Percentiles rank a stretch among this genome's conserved stretches.
Evolutionary conservation across 345 rosid species (phyloP).

Genomic region (Gossypium turneri): DNA sequence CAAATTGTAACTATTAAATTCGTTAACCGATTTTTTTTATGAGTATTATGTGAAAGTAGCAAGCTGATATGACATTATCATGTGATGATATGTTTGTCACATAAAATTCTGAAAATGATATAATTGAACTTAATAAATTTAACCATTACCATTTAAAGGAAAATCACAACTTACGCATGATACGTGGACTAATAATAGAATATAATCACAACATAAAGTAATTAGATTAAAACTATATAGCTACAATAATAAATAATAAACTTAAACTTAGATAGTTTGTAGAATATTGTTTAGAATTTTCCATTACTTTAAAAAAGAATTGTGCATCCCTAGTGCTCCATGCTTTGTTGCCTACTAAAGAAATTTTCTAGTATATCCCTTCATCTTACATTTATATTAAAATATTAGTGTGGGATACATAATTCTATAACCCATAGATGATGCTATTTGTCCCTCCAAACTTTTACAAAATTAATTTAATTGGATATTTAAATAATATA

Average conservation of each 20-base stretch:
- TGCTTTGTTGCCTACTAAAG: neutral
- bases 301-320: neutral
- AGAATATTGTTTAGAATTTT: neutral
- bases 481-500: neutral
- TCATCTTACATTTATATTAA: neutral
- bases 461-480: neutral
- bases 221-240: neutral
- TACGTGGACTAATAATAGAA: too few relatives aligned
- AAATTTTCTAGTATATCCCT: neutral
- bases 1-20: too few relatives aligned
- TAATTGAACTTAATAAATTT: too few relatives aligned
- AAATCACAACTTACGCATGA: too few relatives aligned
- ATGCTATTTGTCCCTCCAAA: neutral
- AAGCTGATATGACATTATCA: too few relatives aligned
- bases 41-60: too few relatives aligned
- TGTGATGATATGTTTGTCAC: too few relatives aligned
- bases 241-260: neutral
- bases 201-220: neutral
- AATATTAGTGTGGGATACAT: neutral
- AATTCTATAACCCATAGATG: too few relatives aligned
- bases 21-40: too few relatives aligned
- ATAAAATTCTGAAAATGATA: too few relatives aligned
- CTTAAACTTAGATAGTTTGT: neutral
- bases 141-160: too few relatives aligned
- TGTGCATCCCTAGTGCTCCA: neutral